A percentile compares a stretch with the other conserved stretches of the same genome.
phyloP scores from a whole-genome alignment of 331 rosid species.

The Arachis monticola region DNA sequence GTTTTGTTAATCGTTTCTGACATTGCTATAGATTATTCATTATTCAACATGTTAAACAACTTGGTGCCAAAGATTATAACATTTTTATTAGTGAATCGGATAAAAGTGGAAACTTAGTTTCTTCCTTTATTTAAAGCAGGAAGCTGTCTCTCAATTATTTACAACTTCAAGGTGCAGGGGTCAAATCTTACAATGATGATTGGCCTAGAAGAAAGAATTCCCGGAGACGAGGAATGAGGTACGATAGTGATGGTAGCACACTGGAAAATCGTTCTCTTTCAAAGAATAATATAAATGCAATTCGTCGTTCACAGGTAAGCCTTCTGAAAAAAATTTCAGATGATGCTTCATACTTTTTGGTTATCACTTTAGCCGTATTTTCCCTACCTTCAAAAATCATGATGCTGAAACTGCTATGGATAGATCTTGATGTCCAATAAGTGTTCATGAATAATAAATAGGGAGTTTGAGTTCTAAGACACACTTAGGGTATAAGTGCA shows the following conservation, averaged over 20 bases:
- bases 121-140: slow-evolving; percentile 61
- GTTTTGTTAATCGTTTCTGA: slow-evolving; percentile 28
- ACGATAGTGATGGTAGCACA: slow-evolving; percentile 61
- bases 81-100: slow-evolving; percentile 32
- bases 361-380: slow-evolving; percentile 9
- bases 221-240: slow-evolving; percentile 55
- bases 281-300: slow-evolving; percentile 76
- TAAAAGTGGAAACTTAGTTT: slow-evolving; percentile 34
- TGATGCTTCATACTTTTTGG: slow-evolving; percentile 5
- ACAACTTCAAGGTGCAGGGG: slow-evolving; percentile 71
- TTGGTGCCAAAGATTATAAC: background rate
- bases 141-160: slow-evolving; percentile 87
- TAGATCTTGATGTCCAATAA: slow-evolving; percentile 22
- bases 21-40: background rate
- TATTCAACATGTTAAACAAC: too few relatives aligned
- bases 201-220: slow-evolving; percentile 70
- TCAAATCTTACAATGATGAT: slow-evolving; percentile 72
- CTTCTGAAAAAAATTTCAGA: slow-evolving; percentile 39
- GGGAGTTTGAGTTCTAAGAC: slow-evolving; percentile 13
- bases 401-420: slow-evolving; percentile 15
- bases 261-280: slow-evolving; percentile 74
- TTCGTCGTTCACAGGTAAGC: slow-evolving; percentile 87
- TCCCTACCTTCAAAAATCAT: slow-evolving; percentile 30
- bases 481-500: slow-evolving; percentile 16
- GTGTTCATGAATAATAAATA: slow-evolving; percentile 25